A percentile compares a stretch with the other conserved stretches of the same genome.
phyloP scores from a whole-genome alignment of 2,329 filamentous ascomycete genomes.

The Fusarium setosum region DNA sequence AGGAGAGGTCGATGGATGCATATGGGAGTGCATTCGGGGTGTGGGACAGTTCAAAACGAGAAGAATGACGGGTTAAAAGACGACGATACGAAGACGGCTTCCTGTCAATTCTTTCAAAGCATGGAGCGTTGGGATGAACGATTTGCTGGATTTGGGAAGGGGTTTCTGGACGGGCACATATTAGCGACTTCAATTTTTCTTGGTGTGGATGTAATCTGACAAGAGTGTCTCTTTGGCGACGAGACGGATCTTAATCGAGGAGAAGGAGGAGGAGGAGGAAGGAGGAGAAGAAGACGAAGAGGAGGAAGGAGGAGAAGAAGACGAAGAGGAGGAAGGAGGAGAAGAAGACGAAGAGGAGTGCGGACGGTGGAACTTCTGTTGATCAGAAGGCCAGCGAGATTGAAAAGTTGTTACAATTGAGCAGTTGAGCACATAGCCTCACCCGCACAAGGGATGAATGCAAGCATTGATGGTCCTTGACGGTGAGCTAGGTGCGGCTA shows the following conservation, averaged over 20 bases:
- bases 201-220: constrained; percentile 31
- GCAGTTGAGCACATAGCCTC: background rate
- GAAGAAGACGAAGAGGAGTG: background rate
- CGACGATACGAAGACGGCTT: constrained; percentile 35
- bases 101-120: constrained; percentile 26
- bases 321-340: background rate
- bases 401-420: background rate
- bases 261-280: background rate
- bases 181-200: constrained; percentile 36
- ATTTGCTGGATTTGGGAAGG: constrained; percentile 27
- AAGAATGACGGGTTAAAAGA: constrained; percentile 38
- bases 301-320: too few species aligned
- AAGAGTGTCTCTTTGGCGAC: constrained; percentile 13
- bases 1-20: constrained; percentile 7
- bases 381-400: background rate
- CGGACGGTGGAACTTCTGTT: too few species aligned
- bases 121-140: constrained; percentile 28
- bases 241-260: constrained; percentile 4
- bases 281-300: background rate
- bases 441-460: background rate
- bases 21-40: constrained; percentile 7
- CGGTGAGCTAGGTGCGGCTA: too few species aligned
- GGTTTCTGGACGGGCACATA: constrained; percentile 30
- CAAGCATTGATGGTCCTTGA: constrained; percentile 10
- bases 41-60: constrained; percentile 22